Evolutionary conservation across 2,329 filamentous ascomycete genomes (phyloP).

Genomic region (Tympanopsis confertula): DNA sequence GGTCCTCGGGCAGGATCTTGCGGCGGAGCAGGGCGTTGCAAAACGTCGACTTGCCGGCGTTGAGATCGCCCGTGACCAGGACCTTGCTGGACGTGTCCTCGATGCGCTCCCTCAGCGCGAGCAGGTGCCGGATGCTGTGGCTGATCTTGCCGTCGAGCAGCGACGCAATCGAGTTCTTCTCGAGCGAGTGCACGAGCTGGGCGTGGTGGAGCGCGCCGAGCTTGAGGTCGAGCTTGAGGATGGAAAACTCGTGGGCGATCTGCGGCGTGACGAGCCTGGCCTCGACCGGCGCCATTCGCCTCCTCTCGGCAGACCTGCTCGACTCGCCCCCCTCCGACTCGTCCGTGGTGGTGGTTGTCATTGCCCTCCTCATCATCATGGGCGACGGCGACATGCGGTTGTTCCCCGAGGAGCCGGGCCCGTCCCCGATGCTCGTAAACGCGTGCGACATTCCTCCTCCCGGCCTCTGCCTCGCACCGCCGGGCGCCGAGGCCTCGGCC

Average conservation of each 20-base stretch:
- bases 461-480: conserved; percentile 32
- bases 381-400: conserved; percentile 24
- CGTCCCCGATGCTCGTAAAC: conserved; percentile 43
- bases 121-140: conserved; percentile 82
- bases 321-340: conserved; percentile 59
- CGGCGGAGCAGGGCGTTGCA: conserved; percentile 88
- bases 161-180: conserved; percentile 82
- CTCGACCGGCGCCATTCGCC: conserved; percentile 42
- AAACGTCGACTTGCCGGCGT: conserved; percentile 96
- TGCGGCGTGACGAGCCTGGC: conserved; percentile 82
- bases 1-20: conserved; percentile 89
- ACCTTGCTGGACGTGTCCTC: conserved; percentile 97
- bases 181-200: conserved; percentile 85
- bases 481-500: conserved; percentile 32
- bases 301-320: conserved; percentile 49
- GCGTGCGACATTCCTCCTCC: conserved; percentile 54
- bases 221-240: conserved; percentile 89
- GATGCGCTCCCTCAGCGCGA: conserved; percentile 79
- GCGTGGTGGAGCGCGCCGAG: conserved; percentile 75
- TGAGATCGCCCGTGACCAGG: conserved; percentile 85
- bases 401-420: conserved; percentile 29
- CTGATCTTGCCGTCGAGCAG: conserved; percentile 88
- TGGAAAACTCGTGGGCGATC: conserved; percentile 89
- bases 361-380: conserved; percentile 48
- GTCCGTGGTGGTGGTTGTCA: conserved; percentile 26